Percentiles rank a stretch among this genome's conserved stretches.
Evolutionary conservation across 1,284 basidiomycete genomes (phyloP).

Genomic region (Cutaneotrichosporon mucoides): DNA sequence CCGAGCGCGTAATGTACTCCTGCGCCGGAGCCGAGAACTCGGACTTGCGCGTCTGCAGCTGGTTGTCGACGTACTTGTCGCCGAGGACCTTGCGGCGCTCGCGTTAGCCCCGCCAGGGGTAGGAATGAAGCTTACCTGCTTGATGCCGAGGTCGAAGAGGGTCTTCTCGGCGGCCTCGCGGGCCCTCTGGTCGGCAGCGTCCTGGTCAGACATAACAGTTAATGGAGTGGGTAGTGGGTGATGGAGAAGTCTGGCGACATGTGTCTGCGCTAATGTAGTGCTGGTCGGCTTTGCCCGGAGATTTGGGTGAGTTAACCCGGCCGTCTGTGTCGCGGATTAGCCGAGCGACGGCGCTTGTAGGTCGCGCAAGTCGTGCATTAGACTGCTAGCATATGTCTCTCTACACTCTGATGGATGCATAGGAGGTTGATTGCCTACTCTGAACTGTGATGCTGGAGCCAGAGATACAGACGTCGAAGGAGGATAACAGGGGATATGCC

Average conservation of each 20-base stretch:
- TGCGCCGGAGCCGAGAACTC: slow-evolving; percentile 25
- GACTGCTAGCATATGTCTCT: too few species aligned
- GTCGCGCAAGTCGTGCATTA: too few species aligned
- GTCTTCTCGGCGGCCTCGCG: slow-evolving; percentile 13
- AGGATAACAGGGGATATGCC: too few species aligned
- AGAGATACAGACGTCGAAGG: too few species aligned
- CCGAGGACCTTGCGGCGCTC: slow-evolving; percentile 21
- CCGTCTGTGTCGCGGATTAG: too few species aligned
- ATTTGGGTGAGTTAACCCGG: not conserved
- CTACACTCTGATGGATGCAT: too few species aligned
- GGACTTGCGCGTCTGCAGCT: slow-evolving; percentile 15
- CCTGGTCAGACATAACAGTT: not conserved
- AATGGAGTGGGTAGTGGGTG: not conserved
- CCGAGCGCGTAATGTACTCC: slow-evolving; percentile 20
- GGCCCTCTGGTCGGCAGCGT: slow-evolving; percentile 5
- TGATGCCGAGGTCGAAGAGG: slow-evolving; percentile 17
- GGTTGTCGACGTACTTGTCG: slow-evolving; percentile 21
- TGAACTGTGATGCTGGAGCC: too few species aligned
- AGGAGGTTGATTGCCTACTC: too few species aligned
- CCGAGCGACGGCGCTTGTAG: too few species aligned
- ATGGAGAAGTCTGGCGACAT: too few species aligned
- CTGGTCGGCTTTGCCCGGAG: not conserved
- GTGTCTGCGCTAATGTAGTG: too few species aligned
- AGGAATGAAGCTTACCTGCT: slow-evolving; percentile 18
- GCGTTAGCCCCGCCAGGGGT: too few species aligned